Evolutionary conservation across 331 rosid genomes (phyloP).

Genomic region (Quercus tomentella): DNA sequence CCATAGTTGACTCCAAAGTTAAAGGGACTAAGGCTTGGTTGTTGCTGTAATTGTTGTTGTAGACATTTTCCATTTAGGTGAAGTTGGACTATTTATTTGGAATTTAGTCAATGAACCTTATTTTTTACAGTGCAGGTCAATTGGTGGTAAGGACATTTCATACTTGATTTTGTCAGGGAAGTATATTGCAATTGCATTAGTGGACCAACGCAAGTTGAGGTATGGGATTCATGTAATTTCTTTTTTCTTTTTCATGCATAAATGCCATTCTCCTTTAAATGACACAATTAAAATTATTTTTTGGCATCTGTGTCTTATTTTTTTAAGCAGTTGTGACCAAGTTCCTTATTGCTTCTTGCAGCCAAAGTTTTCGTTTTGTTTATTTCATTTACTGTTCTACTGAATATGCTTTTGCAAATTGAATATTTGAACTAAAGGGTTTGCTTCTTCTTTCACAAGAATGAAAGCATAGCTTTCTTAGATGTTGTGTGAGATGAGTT

Average conservation of each 20-base stretch:
- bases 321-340: not conserved
- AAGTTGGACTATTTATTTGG: slow-evolving; percentile 7
- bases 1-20: no score
- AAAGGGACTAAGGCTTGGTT: no score
- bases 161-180: slow-evolving; percentile 70
- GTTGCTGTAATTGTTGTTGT: not conserved
- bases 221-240: slow-evolving; percentile 23
- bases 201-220: slow-evolving; percentile 85
- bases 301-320: not conserved
- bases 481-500: slow-evolving; percentile 10
- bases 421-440: not conserved
- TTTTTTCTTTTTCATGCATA: slow-evolving; percentile 13
- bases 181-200: slow-evolving; percentile 82
- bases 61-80: slow-evolving; percentile 3
- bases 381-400: not conserved
- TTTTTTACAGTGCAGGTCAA: slow-evolving; percentile 80
- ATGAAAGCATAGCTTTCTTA: not conserved
- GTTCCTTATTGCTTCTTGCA: not conserved
- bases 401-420: not conserved
- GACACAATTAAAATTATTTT: not conserved
- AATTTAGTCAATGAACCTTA: slow-evolving; percentile 26
- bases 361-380: not conserved
- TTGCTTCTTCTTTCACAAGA: not conserved
- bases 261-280: not conserved
- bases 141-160: slow-evolving; percentile 65